Evolutionary conservation across 257 asterid genomes (phyloP).

Genomic region (Prunella vulgaris): DNA sequence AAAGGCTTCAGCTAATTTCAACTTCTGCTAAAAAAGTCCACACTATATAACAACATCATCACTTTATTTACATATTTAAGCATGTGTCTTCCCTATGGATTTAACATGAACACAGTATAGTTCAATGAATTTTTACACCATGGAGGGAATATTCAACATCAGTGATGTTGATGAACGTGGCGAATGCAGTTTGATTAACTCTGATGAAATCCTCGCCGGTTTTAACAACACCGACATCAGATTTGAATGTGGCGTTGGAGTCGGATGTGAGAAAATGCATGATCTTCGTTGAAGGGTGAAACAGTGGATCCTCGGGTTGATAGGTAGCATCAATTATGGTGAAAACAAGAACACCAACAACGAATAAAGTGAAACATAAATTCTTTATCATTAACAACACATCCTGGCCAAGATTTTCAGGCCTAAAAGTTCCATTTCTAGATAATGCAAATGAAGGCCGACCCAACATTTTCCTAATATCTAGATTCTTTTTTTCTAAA

Average conservation of each 20-base stretch:
- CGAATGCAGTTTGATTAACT: slow-evolving; percentile 69
- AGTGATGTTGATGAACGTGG: slow-evolving; percentile 61
- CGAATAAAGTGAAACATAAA: slow-evolving; percentile 72
- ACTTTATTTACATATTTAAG: too few species aligned
- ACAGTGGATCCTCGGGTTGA: slow-evolving; percentile 88
- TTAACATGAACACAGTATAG: too few species aligned
- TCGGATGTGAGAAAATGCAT: slow-evolving; percentile 73
- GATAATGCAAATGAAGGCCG: slow-evolving; percentile 41
- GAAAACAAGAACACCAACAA: slow-evolving; percentile 73
- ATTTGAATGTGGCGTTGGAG: slow-evolving; percentile 74
- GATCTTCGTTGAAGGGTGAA: slow-evolving; percentile 82
- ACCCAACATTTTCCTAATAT: slow-evolving; percentile 39
- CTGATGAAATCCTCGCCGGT: slow-evolving; percentile 93
- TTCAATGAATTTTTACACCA: too few species aligned
- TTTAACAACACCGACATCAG: slow-evolving; percentile 68
- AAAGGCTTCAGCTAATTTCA: too few species aligned
- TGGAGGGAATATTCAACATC: too few species aligned
- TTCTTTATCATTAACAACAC: slow-evolving; percentile 75
- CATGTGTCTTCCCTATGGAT: too few species aligned
- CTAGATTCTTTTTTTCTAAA: not conserved
- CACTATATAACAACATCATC: too few species aligned
- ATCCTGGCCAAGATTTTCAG: slow-evolving; percentile 79
- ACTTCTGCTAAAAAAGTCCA: too few species aligned
- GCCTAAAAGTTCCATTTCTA: slow-evolving; percentile 60
- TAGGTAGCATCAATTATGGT: slow-evolving; percentile 89